Evolutionary conservation across 129 eudicot species (phyloP).

Genomic region (Erigeron canadensis): DNA sequence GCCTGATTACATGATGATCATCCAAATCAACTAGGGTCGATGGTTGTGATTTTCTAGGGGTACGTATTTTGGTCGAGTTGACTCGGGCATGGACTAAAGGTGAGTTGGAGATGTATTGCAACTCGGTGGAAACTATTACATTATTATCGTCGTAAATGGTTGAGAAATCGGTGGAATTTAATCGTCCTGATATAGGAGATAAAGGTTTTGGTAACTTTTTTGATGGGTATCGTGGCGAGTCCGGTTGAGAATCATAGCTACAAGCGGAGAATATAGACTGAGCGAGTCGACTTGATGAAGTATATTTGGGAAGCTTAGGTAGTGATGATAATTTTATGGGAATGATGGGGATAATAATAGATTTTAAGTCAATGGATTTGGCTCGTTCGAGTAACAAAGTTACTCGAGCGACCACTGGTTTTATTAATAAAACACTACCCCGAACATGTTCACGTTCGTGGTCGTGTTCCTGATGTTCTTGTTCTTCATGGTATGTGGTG

Average conservation of each 20-base stretch:
- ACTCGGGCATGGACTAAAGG: too few species aligned
- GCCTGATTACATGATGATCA: too few species aligned
- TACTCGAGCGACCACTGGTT: conserved; percentile 1
- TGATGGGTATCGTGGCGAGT: conserved; percentile 1
- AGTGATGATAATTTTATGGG: not conserved
- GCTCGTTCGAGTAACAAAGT: conserved; percentile 16
- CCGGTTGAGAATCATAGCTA: conserved; percentile 6
- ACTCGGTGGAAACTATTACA: not conserved
- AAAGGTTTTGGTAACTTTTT: not conserved
- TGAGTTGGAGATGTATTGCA: too few species aligned
- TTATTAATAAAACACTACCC: not conserved
- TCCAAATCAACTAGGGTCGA: too few species aligned
- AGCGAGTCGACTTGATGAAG: conserved; percentile 24
- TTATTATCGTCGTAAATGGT: not conserved
- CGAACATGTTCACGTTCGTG: not conserved
- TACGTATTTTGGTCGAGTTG: too few species aligned
- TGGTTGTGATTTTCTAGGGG: too few species aligned
- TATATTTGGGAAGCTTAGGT: not conserved
- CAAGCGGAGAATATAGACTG: conserved; percentile 14
- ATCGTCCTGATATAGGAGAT: conserved; percentile 5
- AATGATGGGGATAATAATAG: conserved; percentile 14
- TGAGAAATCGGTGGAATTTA: conserved; percentile 14
- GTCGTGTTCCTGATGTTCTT: not conserved
- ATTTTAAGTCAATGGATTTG: not conserved
- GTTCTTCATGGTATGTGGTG: not conserved